Evolutionary conservation across 2,329 filamentous ascomycete species (phyloP), one percentile per base, ranked within the genome.

Genomic region (Aureobasidium sp.): DNA sequence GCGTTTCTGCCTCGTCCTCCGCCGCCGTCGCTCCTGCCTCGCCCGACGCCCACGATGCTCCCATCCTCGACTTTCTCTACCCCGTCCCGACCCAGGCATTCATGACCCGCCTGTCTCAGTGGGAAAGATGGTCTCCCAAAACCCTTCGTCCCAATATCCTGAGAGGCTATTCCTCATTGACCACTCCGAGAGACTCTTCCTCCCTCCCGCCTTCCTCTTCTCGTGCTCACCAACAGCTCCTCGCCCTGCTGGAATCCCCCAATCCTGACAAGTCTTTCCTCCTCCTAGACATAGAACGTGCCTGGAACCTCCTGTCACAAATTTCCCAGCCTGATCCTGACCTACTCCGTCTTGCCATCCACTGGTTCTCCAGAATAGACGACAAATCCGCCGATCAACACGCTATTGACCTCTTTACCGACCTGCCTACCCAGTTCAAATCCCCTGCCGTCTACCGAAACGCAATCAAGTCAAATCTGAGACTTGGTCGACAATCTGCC

Each of bases 51-150:
- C 25, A 49, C n/a, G 57, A 58, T 47, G 53, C 53, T 10, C 61
- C 65, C 15, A 70, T 77, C 37, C 72, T 79, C 53, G 77, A 79
- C 57, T 79, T 80, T 60, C 67, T 80, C 8, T 79, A 79, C 61
- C 78, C 77, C 19, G 70, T 73, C 23, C 74, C 74, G 57, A 74
- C 77, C 1, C 66, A 78, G 59, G 73, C 74, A 2, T 70, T 61
- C 35, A 54, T 61, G 37, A 54, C 43, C 19, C 60, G 60, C 25
- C 25, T 61, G 29, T 57, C 61, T 47, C 47, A 55, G 23, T 42
- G 21, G 21, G 38, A 62, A 54, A 47, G n/a, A 57, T 40, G 42
- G 55, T 42, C 43, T 27, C 55, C 45, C 35, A 59, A 29, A n/a
- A 35, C 37, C 46, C 31, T 37, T n/a, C 29, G 33, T 23, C 35